Evolutionary conservation across 2,329 filamentous ascomycete genomes (phyloP).

Genomic region (Monosporascus sp.): DNA sequence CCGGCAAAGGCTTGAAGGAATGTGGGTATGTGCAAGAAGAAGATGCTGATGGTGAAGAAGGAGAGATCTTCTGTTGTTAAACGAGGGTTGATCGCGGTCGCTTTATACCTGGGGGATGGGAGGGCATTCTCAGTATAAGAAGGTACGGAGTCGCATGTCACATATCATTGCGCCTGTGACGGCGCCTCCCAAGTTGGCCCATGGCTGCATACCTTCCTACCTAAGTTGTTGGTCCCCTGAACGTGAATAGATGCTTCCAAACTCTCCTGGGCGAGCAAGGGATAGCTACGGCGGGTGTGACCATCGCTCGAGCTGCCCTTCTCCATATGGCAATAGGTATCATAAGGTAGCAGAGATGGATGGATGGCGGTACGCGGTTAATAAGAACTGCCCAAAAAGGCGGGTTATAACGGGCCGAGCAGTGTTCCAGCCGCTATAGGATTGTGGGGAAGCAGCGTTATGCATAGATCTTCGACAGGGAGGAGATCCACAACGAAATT

Average conservation of each 20-base stretch:
- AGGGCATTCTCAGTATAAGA: not conserved
- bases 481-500: not conserved
- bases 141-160: not conserved
- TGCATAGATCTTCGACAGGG: not conserved
- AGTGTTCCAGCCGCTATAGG: not conserved
- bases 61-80: not conserved
- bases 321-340: too few relatives aligned
- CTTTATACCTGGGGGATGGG: not conserved
- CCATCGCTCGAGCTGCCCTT: not conserved
- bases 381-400: not conserved
- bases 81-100: not conserved
- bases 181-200: not conserved
- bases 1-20: not conserved
- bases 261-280: not conserved
- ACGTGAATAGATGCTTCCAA: not conserved
- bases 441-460: not conserved
- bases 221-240: not conserved
- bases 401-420: not conserved
- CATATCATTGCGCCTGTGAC: not conserved
- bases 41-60: not conserved
- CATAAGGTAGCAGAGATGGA: not conserved
- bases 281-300: not conserved
- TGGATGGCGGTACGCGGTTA: not conserved
- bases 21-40: not conserved
- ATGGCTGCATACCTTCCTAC: not conserved